Evolutionary conservation across 2,329 filamentous ascomycete genomes (phyloP), one percentile per base, ranked within the genome.

Genomic region (Phaeosphaeriaceae sp.): DNA sequence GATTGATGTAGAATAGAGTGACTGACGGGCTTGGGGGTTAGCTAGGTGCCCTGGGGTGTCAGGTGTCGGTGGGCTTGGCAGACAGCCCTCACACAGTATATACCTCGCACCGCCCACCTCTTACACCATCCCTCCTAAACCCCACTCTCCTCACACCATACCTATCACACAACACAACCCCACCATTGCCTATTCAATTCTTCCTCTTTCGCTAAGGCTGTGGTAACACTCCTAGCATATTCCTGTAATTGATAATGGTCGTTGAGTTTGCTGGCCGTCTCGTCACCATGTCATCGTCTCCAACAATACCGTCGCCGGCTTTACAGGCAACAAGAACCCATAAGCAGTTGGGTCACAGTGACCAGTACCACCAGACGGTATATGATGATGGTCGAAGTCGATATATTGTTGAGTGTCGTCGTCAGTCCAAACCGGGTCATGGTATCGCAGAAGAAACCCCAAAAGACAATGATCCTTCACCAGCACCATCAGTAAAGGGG

Each of bases 331-430:
- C 49, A 37, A 5, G 1, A 5, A 3, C 16, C n/a, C 18, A 26
- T 3, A 16, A 20, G 7, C 18, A 26, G 11, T n/a, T 35, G 21
- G 12, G 46, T 17, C 18, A 32, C 6, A 9, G 21, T 13, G 28
- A 48, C 18, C 37, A 46, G 18, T 64, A 66, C 48, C 64, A 64
- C 38, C 55, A 65, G 41, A 55, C 52, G n/a, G 52, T 60, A 36
- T 68, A 67, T 42, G 50, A 60, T 39, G 46, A 70, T 56, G 60
- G 60, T 16, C 52, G 52, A 26, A 53, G 44, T 39, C 42, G 63
- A 34, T 63, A 50, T 34, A 58, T 68, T 20, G 48, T 61, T 9
- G 65, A 71, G 40, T 63, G 53, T 60, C 59, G 54, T 59, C 59
- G 57, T 56, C 56, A 54, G 44, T 43, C 55, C 17, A 48, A 53